Evolutionary conservation across 2,329 filamentous ascomycete genomes (phyloP), one percentile per base, ranked within the genome.

Genomic region (Diplodia mutila): DNA sequence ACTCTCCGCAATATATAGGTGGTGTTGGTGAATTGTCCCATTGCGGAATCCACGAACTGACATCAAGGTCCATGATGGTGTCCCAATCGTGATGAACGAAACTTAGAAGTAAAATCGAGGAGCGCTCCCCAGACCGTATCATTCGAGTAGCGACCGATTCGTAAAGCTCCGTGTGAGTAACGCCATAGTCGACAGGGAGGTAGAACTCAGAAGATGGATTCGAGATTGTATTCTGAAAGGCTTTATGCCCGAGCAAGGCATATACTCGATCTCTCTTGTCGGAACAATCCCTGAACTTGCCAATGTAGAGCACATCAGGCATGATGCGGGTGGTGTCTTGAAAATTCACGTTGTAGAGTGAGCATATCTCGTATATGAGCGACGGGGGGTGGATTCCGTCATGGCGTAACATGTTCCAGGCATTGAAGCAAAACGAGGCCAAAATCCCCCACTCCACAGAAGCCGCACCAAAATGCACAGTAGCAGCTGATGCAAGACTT

Each of bases 81-180:
- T 18, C 2, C 1, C 18, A 0, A 32, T 23, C 2, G 7, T 63
- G 59, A 2, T 0, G 0, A 1, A 4, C 8, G 23, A 4, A 4
- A 16, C 11, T 25, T 16, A 49, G 5, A 63, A 42, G 1, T 16
- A 12, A 1, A 1, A 16, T 2, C 14, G 25, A 34, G 16, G 59
- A 51, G 8, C 4, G 2, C 1, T 25, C 34, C 2, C n/a, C 21
- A 21, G 27, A 4, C 16, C 23, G 7, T 3, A 64, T 3, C 34
- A 6, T n/a, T 21, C 9, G 37, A 0, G 4, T 1, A 2, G 25
- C 34, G 4, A 52, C n/a, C 2, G 18, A 9, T 14, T 4, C 21
- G 6, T 27, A 34, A 1, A 64, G 16, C 0, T 64, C 46, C 6
- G 14, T 12, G 2, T 1, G 4, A 4, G 61, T 6, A 21, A 52